Evolutionary conservation across 768 basidiomycete genomes (phyloP).

Genomic region (Tulasnella sp.): DNA sequence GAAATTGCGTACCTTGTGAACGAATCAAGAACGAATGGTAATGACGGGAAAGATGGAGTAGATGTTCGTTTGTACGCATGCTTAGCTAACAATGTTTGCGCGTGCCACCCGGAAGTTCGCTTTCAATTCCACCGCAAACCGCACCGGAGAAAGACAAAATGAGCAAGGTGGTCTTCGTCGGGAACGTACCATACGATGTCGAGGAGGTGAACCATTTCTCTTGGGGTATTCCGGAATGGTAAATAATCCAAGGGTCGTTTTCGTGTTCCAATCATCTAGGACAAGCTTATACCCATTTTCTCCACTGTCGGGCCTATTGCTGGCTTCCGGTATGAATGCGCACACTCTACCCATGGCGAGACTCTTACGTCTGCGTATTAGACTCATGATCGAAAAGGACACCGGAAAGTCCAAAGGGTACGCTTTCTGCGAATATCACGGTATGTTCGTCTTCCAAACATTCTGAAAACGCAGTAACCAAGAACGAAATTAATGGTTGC

Average conservation of each 20-base stretch:
- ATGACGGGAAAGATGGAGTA: no score
- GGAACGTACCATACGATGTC: slow-evolving; percentile 59
- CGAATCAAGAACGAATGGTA: no score
- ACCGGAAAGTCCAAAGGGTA: slow-evolving; percentile 93
- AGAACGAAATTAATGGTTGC: slow-evolving; percentile 16
- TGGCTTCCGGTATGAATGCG: slow-evolving; percentile 55
- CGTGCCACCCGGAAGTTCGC: no score
- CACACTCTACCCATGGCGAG: neutral
- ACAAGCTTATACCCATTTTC: slow-evolving; percentile 78
- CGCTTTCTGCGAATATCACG: slow-evolving; percentile 86
- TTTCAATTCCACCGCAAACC: neutral
- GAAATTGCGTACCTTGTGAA: no score
- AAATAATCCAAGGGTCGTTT: neutral
- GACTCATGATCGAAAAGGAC: slow-evolving; percentile 79
- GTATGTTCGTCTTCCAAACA: slow-evolving; percentile 36
- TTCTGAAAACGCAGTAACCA: neutral
- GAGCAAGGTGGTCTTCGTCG: slow-evolving; percentile 16
- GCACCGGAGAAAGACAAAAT: no score
- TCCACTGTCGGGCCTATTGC: slow-evolving; percentile 79
- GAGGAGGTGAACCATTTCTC: slow-evolving; percentile 41
- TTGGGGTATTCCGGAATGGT: neutral
- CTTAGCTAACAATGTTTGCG: no score
- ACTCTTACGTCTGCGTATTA: slow-evolving; percentile 24
- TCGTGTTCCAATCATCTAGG: slow-evolving; percentile 31
- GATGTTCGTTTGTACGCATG: no score